phyloP scores from a whole-genome alignment of 1,284 basidiomycete genomes.

The Cryptococcus sp. region DNA sequence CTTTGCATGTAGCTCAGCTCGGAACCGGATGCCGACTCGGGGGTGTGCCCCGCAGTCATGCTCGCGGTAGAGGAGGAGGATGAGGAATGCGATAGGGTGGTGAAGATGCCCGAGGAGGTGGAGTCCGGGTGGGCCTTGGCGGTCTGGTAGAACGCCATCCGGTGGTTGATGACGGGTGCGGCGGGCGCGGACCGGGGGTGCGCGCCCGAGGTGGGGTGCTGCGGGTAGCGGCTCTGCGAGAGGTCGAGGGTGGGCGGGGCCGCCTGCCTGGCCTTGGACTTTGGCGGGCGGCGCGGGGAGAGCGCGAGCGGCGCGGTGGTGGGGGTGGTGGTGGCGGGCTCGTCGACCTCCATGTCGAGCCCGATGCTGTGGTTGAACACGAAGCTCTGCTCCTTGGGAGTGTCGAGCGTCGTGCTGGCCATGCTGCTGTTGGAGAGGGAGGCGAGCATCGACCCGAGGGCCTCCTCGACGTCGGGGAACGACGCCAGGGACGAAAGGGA shows the following conservation, averaged over 20 bases:
- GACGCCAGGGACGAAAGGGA: constrained; percentile 28
- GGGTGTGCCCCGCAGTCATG: background rate
- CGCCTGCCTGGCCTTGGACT: constrained; percentile 13
- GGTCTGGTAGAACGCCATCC: constrained; percentile 40
- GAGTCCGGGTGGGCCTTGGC: constrained; percentile 30
- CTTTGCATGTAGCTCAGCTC: background rate
- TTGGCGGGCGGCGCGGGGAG: background rate
- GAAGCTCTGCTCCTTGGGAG: constrained; percentile 8
- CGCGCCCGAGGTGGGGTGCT: background rate
- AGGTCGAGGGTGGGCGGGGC: constrained; percentile 26
- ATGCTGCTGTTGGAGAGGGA: constrained; percentile 27
- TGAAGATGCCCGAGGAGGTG: constrained; percentile 28
- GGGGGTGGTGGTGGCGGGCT: constrained; percentile 4
- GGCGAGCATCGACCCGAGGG: constrained; percentile 36
- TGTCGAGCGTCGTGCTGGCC: constrained; percentile 12
- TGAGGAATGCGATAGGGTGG: constrained; percentile 5
- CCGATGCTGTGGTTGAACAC: constrained; percentile 28
- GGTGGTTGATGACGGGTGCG: constrained; percentile 32
- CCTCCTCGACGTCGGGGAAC: constrained; percentile 42
- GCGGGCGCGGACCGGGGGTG: constrained; percentile 22
- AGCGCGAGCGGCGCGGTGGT: constrained; percentile 29
- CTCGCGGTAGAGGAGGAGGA: constrained; percentile 9
- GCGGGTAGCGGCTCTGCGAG: constrained; percentile 2
- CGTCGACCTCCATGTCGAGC: constrained; percentile 23
- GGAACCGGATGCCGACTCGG: background rate